Evolutionary conservation across 768 basidiomycete genomes (phyloP).

Genomic region (Boletus coccyginus): DNA sequence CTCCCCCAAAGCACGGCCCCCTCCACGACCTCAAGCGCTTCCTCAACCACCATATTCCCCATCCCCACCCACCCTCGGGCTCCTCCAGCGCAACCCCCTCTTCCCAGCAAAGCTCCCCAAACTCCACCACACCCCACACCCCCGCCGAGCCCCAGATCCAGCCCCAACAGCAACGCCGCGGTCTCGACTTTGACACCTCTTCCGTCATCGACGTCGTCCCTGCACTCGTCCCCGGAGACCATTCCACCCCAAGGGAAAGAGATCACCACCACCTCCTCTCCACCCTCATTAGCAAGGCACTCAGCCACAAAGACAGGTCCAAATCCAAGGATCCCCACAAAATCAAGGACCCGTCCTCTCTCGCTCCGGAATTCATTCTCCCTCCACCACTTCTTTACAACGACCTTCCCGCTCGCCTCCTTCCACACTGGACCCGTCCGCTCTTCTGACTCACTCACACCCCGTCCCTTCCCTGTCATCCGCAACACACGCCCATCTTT

Average conservation of each 20-base stretch:
- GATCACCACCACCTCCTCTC: conserved; percentile 30
- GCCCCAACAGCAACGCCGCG: conserved; percentile 36
- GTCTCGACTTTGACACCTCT: conserved; percentile 35
- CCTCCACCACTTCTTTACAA: conserved; percentile 25
- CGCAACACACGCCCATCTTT: conserved; percentile 84
- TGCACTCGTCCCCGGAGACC: conserved; percentile 19
- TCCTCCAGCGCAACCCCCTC: conserved; percentile 24
- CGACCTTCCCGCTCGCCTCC: conserved; percentile 29
- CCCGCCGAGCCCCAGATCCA: conserved; percentile 32
- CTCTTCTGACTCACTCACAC: conserved; percentile 24
- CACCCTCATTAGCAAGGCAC: conserved; percentile 35
- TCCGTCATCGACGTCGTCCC: conserved; percentile 32
- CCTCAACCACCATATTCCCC: conserved; percentile 86
- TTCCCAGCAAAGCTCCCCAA: conserved; percentile 27
- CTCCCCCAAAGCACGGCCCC: conserved; percentile 52
- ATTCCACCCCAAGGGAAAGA: conserved; percentile 20
- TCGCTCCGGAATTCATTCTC: conserved; percentile 30
- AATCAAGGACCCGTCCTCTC: conserved; percentile 1
- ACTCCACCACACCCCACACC: conserved; percentile 23
- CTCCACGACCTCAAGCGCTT: conserved; percentile 94
- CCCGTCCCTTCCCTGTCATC: conserved; percentile 65
- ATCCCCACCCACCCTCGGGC: conserved; percentile 31
- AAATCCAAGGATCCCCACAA: conserved; percentile 14
- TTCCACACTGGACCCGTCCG: conserved; percentile 17
- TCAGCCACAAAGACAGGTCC: conserved; percentile 29